phyloP scores from a whole-genome alignment of 140 eudicot genomes.

The Flaveria floridana region DNA sequence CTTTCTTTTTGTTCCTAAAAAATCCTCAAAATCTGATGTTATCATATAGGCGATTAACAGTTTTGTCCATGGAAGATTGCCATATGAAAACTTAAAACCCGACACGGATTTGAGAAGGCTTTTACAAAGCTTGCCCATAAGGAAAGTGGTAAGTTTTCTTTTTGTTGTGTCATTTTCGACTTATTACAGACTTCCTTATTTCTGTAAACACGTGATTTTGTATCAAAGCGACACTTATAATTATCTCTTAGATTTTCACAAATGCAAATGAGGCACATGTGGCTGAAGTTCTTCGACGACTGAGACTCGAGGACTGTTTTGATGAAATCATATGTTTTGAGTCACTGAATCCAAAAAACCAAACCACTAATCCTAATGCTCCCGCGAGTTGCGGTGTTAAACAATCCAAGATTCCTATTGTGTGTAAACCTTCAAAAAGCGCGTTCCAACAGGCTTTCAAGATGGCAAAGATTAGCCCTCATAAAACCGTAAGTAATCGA shows the following conservation, averaged over 20 bases:
- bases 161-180: background rate
- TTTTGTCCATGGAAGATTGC: constrained; percentile 88
- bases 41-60: constrained; percentile 34
- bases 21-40: constrained; percentile 9
- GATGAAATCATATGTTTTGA: constrained; percentile 75
- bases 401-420: constrained; percentile 51
- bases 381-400: constrained; percentile 7
- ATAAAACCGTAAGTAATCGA: constrained; percentile 61
- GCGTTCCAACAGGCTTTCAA: constrained; percentile 68
- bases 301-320: constrained; percentile 85
- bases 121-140: constrained; percentile 71
- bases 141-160: constrained; percentile 66
- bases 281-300: constrained; percentile 63
- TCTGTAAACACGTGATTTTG: background rate
- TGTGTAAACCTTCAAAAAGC: constrained; percentile 77
- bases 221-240: background rate
- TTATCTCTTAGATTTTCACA: constrained; percentile 59
- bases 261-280: constrained; percentile 91
- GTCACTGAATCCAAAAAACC: constrained; percentile 60
- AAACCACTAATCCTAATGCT: constrained; percentile 17
- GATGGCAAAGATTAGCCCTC: constrained; percentile 64
- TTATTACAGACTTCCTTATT: background rate
- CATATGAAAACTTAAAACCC: constrained; percentile 72
- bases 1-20: background rate
- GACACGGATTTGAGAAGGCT: constrained; percentile 70